Percentiles rank a stretch among this genome's conserved stretches.
phyloP scores from a whole-genome alignment of 768 basidiomycete genomes.

The Trametes villosa region DNA sequence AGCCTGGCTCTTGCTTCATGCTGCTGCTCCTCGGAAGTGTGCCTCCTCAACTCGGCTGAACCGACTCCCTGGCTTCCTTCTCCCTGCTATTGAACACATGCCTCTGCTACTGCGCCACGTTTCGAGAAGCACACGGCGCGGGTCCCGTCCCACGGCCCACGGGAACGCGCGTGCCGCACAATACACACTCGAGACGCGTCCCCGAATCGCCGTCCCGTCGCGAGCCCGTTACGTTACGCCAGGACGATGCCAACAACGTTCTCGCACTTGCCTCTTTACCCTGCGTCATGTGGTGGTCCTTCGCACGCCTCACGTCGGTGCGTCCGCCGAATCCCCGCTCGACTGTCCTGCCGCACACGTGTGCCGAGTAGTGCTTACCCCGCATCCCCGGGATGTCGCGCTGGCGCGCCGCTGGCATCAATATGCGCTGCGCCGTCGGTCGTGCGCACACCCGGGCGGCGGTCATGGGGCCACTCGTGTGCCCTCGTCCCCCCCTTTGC shows the following conservation, averaged over 20 bases:
- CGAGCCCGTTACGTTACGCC: neutral
- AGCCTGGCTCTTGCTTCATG: neutral
- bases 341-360: neutral
- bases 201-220: constrained; percentile 6
- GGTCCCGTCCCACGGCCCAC: constrained; percentile 12
- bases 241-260: neutral
- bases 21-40: neutral
- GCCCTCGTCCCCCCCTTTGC: neutral
- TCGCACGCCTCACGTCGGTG: neutral
- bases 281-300: constrained; percentile 4
- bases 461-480: constrained; percentile 23
- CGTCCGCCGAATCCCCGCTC: constrained; percentile 17
- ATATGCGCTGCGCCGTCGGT: constrained; percentile 14
- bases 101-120: constrained; percentile 19
- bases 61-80: neutral
- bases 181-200: constrained; percentile 2
- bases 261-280: constrained; percentile 11
- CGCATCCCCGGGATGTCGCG: constrained; percentile 14
- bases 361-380: constrained; percentile 12
- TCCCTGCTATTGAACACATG: constrained; percentile 1
- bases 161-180: constrained; percentile 9
- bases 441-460: neutral
- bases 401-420: constrained; percentile 6
- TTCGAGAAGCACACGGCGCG: constrained; percentile 11
- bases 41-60: neutral